These are phyloP conservation scores for Penicillium sp. DNA, from an alignment of 2,329 filamentous ascomycete genomes.

Conservation along the genomic window DNA sequence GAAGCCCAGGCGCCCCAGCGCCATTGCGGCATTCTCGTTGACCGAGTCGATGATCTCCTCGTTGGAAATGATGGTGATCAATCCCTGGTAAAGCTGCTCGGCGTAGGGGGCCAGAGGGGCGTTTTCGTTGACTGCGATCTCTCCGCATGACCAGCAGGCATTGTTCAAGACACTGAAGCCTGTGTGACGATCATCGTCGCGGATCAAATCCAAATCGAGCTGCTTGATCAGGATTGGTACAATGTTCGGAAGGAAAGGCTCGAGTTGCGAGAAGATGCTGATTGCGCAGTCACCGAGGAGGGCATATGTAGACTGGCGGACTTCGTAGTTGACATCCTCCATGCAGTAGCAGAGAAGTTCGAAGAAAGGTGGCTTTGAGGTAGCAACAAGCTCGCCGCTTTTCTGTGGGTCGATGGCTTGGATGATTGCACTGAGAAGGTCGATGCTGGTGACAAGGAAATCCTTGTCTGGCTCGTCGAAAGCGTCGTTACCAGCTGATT, in stretches of 20 bases:
- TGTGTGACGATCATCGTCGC: constrained; percentile 78
- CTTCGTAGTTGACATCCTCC: constrained; percentile 87
- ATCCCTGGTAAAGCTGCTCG: constrained; percentile 72
- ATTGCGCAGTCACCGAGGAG: constrained; percentile 92
- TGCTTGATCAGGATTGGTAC: constrained; percentile 81
- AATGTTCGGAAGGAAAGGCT: constrained; percentile 70
- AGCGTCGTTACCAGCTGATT: constrained; percentile 66
- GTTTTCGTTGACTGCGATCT: constrained; percentile 80
- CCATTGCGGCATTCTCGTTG: constrained; percentile 91
- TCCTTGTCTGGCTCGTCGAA: constrained; percentile 90
- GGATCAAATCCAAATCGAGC: constrained; percentile 75
- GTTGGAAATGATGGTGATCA: constrained; percentile 81
- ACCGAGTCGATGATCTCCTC: constrained; percentile 82
- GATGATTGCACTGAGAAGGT: constrained; percentile 88
- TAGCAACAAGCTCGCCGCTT: constrained; percentile 73
- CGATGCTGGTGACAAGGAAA: constrained; percentile 91
- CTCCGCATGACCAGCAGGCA: constrained; percentile 93
- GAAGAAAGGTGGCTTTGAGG: constrained; percentile 81
- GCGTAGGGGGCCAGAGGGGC: constrained; percentile 74
- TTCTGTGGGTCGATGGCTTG: constrained; percentile 78
- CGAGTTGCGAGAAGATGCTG: constrained; percentile 81
- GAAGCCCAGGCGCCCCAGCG: constrained; percentile 82
- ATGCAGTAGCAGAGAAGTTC: constrained; percentile 89
- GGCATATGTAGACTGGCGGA: constrained; percentile 93
- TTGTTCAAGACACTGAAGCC: constrained; percentile 96